These are phyloP conservation scores for Rhododendron williamsianum DNA, from an alignment of 148 eudicot species.

Conservation along the genomic window DNA sequence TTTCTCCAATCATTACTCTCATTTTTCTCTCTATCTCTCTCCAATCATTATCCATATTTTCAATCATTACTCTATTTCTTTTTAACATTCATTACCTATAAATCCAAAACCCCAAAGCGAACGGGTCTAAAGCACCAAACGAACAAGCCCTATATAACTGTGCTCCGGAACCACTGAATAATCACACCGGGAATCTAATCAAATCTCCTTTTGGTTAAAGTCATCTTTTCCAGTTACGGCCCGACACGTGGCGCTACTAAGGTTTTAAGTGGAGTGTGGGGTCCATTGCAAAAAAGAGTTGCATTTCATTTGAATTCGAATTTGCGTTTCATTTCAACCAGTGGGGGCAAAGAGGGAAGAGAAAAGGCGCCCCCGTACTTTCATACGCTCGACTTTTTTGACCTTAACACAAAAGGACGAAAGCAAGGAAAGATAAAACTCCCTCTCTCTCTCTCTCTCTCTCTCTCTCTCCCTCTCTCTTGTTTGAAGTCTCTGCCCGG, in stretches of 20 bases:
- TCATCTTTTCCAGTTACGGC: neutral
- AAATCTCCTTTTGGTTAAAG: neutral
- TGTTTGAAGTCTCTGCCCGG: slow-evolving; percentile 16
- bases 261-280: neutral
- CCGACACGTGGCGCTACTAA: neutral
- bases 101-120: too few relatives aligned
- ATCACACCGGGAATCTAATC: slow-evolving; percentile 6
- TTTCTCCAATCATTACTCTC: too few relatives aligned
- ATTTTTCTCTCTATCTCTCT: too few relatives aligned
- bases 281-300: neutral
- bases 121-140: too few relatives aligned
- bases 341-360: too few relatives aligned
- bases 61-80: too few relatives aligned
- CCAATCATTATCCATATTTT: too few relatives aligned
- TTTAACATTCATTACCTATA: too few relatives aligned
- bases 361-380: slow-evolving; percentile 5
- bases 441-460: slow-evolving; percentile 12
- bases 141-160: too few relatives aligned
- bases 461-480: slow-evolving; percentile 32
- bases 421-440: slow-evolving; percentile 24
- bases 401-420: slow-evolving; percentile 19
- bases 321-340: slow-evolving; percentile 27
- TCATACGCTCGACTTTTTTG: slow-evolving; percentile 39
- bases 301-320: slow-evolving; percentile 28
- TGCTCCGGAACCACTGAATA: too few relatives aligned